A percentile compares a stretch with the other conserved stretches of the same genome.
phyloP scores from a whole-genome alignment of 306 rosid genomes.

The Rosa chinensis region DNA sequence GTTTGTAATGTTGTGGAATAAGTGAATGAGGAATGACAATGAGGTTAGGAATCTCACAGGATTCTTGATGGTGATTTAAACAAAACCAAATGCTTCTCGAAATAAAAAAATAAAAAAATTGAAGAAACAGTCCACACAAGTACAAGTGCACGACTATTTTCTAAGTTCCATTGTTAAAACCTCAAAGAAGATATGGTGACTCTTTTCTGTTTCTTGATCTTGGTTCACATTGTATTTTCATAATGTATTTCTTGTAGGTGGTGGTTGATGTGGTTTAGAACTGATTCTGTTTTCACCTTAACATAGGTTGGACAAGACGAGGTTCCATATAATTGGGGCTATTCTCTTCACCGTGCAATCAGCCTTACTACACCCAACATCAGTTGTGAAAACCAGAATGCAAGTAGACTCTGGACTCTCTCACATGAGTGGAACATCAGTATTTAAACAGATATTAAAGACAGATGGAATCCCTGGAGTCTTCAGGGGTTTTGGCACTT shows the following conservation, averaged over 20 bases:
- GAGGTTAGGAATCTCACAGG: not conserved
- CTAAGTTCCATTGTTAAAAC: not conserved
- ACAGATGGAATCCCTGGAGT: slow-evolving; percentile 69
- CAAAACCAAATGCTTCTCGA: not conserved
- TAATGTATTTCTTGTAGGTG: not conserved
- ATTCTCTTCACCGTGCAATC: slow-evolving; percentile 72
- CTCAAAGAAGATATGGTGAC: not conserved
- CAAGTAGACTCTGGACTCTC: slow-evolving; percentile 64
- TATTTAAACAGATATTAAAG: slow-evolving; percentile 55
- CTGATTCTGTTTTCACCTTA: not conserved
- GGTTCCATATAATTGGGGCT: slow-evolving; percentile 76
- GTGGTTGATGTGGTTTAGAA: not conserved
- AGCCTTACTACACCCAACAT: slow-evolving; percentile 71
- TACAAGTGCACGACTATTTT: not conserved
- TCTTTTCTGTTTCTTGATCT: not conserved
- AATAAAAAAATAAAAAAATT: not conserved
- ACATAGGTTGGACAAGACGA: slow-evolving; percentile 76
- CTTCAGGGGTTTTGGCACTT: slow-evolving; percentile 81
- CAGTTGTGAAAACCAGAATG: slow-evolving; percentile 84
- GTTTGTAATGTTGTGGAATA: not conserved
- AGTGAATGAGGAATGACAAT: not conserved
- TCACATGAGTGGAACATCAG: slow-evolving; percentile 48
- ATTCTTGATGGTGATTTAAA: not conserved
- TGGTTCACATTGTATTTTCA: not conserved
- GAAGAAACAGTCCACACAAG: not conserved